phyloP scores from a whole-genome alignment of 164 flowering plant genomes.

The Nymphaea colorata region DNA sequence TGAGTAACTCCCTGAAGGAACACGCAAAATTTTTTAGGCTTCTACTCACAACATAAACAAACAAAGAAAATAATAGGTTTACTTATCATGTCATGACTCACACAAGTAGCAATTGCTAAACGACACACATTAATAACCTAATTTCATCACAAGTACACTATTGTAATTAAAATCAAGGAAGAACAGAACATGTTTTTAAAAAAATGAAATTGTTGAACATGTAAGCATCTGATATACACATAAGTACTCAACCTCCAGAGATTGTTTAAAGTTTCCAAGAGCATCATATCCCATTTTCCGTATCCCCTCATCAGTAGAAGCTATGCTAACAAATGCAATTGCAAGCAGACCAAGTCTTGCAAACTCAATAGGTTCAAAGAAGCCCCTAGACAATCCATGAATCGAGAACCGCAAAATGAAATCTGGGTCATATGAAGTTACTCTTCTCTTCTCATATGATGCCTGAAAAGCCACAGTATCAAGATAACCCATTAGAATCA shows the following conservation, averaged over 20 bases:
- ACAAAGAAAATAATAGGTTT: too few relatives aligned
- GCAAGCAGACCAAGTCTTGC: constrained; percentile 81
- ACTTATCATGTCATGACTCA: too few relatives aligned
- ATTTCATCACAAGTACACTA: too few relatives aligned
- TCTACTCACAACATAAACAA: too few relatives aligned
- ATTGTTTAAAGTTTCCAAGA: constrained; percentile 48
- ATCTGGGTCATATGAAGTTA: constrained; percentile 65
- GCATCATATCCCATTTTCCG: constrained; percentile 69
- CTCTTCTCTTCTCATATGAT: constrained; percentile 9
- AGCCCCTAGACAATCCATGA: constrained; percentile 53
- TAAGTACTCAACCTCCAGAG: constrained; percentile 42
- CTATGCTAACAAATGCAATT: constrained; percentile 60
- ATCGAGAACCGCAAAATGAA: constrained; percentile 67
- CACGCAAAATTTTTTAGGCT: too few relatives aligned
- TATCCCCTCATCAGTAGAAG: constrained; percentile 49
- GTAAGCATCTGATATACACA: neutral
- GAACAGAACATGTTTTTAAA: neutral
- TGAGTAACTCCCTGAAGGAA: too few relatives aligned
- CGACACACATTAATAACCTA: too few relatives aligned
- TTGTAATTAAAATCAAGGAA: too few relatives aligned
- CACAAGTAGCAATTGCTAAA: too few relatives aligned
- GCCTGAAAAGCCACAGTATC: neutral
- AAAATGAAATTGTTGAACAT: neutral
- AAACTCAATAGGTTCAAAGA: constrained; percentile 72
- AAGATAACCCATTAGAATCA: neutral